Evolutionary conservation across 2,329 filamentous ascomycete species (phyloP).

Genomic region (Curvularia hawaiiensis): DNA sequence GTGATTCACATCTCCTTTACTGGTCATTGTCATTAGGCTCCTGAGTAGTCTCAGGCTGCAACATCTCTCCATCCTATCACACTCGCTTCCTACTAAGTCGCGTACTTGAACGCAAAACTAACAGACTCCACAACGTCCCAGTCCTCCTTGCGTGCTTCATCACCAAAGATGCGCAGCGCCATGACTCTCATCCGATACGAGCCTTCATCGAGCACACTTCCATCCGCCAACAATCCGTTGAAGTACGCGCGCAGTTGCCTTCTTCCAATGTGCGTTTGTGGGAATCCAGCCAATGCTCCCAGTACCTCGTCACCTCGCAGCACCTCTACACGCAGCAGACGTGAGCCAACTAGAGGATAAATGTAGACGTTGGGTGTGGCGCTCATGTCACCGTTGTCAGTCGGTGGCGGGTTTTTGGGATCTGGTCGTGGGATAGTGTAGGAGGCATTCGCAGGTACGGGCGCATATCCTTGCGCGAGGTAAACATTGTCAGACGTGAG

Average conservation of each 20-base stretch:
- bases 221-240: slow-evolving; percentile 25
- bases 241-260: slow-evolving; percentile 6
- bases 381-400: slow-evolving; percentile 7
- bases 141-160: not conserved
- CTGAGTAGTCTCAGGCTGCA: not conserved
- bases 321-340: slow-evolving; percentile 15
- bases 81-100: not conserved
- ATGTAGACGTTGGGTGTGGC: slow-evolving; percentile 9
- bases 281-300: slow-evolving; percentile 15
- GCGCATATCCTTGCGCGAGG: slow-evolving; percentile 16
- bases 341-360: not conserved
- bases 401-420: slow-evolving; percentile 11
- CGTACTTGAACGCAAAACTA: not conserved
- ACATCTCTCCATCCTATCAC: not conserved
- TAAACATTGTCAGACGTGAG: slow-evolving; percentile 7
- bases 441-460: slow-evolving; percentile 10
- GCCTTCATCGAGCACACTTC: slow-evolving; percentile 19
- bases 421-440: slow-evolving; percentile 21
- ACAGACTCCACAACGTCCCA: slow-evolving; percentile 2
- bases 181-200: slow-evolving; percentile 18
- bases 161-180: slow-evolving; percentile 19
- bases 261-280: slow-evolving; percentile 13
- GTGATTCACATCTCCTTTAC: too few relatives aligned
- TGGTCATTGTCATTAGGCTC: not conserved
- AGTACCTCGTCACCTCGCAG: slow-evolving; percentile 7